phyloP scores from a whole-genome alignment of 106 monocot genomes.

The Allium fistulosum region DNA sequence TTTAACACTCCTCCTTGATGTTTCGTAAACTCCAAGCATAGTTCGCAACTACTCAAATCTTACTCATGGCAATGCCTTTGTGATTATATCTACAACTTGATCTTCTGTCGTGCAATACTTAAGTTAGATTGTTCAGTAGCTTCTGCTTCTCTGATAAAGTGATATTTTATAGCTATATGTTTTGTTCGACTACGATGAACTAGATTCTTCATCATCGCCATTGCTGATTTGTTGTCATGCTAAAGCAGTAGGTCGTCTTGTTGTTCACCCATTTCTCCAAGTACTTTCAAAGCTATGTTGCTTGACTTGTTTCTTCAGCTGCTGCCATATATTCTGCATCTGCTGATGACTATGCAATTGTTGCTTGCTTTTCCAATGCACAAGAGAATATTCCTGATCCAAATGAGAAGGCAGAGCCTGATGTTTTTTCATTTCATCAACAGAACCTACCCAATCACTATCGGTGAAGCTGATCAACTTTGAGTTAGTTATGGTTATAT shows the following conservation, averaged over 20 bases:
- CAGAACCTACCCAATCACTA: background rate
- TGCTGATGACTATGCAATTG: background rate
- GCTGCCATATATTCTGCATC: background rate
- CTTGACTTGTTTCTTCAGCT: background rate
- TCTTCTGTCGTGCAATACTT: background rate
- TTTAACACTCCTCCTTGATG: too few species aligned
- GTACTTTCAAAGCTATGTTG: background rate
- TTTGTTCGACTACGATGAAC: background rate
- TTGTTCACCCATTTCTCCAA: background rate
- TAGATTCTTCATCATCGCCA: background rate
- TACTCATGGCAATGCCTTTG: background rate
- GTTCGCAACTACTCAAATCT: background rate
- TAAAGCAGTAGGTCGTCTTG: background rate
- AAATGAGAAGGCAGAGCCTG: background rate
- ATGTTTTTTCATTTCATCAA: background rate
- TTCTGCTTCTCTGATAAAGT: background rate
- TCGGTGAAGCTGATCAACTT: background rate
- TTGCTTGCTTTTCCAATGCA: background rate
- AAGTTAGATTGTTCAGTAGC: background rate
- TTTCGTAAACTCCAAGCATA: too few species aligned
- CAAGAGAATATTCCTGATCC: background rate
- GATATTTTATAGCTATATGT: constrained; percentile 13
- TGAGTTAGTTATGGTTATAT: background rate
- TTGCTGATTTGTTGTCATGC: background rate
- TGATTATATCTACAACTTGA: background rate